Conservation (phyloP, 805 yeast genomes). For the Yarrowia phangngaensis region DNA sequence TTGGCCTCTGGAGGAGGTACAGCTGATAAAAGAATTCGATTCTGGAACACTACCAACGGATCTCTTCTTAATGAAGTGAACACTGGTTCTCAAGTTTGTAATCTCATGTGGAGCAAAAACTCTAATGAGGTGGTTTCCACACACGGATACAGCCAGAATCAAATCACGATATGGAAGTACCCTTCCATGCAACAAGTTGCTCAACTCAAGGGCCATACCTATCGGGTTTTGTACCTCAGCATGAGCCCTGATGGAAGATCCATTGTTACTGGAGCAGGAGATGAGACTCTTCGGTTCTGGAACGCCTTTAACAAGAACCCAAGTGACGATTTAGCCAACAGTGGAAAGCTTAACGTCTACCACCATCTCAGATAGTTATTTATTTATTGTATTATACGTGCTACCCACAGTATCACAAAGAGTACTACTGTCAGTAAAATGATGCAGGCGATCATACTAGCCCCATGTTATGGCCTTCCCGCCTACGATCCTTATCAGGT, state of each 20-base stretch:
- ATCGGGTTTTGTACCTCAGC: slow-evolving; percentile 82
- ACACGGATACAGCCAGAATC: slow-evolving; percentile 89
- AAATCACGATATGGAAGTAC: slow-evolving; percentile 89
- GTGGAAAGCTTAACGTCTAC: slow-evolving; percentile 19
- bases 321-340: slow-evolving; percentile 18
- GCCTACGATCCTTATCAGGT: too few relatives aligned
- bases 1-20: slow-evolving; percentile 97
- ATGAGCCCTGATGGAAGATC: slow-evolving; percentile 95
- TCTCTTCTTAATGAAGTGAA: slow-evolving; percentile 71
- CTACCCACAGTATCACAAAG: too few relatives aligned
- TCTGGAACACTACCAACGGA: slow-evolving; percentile 89
- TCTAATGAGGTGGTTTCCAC: slow-evolving; percentile 91
- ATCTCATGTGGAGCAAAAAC: slow-evolving; percentile 86
- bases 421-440: too few relatives aligned
- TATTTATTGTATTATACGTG: not conserved
- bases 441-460: too few relatives aligned
- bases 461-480: too few relatives aligned
- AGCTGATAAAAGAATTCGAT: slow-evolving; percentile 81
- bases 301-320: slow-evolving; percentile 71
- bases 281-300: slow-evolving; percentile 95
- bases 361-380: slow-evolving; percentile 15
- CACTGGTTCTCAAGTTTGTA: slow-evolving; percentile 95
- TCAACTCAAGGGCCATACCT: slow-evolving; percentile 89
- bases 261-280: slow-evolving; percentile 97
- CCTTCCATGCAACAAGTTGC: slow-evolving; percentile 91